These are phyloP conservation scores for Thalassiosira mediterranea DNA, from an alignment of 352 stramenopile genomes.

Conservation along the genomic window DNA sequence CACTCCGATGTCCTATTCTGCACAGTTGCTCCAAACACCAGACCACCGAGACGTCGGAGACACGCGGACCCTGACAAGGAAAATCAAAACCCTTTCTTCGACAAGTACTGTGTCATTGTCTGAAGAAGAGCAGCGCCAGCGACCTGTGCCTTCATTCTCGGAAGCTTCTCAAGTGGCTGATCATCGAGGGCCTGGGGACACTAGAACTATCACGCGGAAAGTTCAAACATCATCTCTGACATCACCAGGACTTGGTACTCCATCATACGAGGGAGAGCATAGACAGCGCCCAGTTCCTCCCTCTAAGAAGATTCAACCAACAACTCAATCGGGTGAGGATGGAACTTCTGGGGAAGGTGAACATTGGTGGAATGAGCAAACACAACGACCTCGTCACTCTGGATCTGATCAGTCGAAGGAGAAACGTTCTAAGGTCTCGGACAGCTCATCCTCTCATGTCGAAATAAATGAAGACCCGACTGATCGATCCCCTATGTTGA, in stretches of 20 bases:
- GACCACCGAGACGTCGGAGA: conserved; percentile 6
- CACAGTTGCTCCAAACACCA: background rate
- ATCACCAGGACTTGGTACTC: background rate
- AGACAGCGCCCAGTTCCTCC: conserved; percentile 13
- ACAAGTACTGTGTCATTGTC: background rate
- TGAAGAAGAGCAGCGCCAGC: conserved; percentile 5
- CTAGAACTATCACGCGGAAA: background rate
- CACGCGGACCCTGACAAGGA: background rate
- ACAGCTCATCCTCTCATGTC: too few relatives aligned
- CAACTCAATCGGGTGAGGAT: conserved; percentile 6
- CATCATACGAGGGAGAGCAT: conserved; percentile 18
- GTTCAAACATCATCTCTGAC: background rate
- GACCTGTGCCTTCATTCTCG: background rate
- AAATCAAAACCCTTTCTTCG: background rate
- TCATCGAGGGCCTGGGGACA: conserved; percentile 5
- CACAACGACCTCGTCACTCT: conserved; percentile 17
- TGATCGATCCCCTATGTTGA: too few relatives aligned
- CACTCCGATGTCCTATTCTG: conserved; percentile 8
- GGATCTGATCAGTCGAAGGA: background rate
- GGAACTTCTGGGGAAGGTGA: background rate
- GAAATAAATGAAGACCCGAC: too few relatives aligned
- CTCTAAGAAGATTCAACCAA: background rate
- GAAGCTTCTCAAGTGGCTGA: background rate
- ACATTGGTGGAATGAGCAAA: conserved; percentile 34
- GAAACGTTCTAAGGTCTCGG: too few relatives aligned